Evolutionary conservation across 2,329 filamentous ascomycete genomes (phyloP).

Genomic region (Neophaeococcomyces mojaviensis): DNA sequence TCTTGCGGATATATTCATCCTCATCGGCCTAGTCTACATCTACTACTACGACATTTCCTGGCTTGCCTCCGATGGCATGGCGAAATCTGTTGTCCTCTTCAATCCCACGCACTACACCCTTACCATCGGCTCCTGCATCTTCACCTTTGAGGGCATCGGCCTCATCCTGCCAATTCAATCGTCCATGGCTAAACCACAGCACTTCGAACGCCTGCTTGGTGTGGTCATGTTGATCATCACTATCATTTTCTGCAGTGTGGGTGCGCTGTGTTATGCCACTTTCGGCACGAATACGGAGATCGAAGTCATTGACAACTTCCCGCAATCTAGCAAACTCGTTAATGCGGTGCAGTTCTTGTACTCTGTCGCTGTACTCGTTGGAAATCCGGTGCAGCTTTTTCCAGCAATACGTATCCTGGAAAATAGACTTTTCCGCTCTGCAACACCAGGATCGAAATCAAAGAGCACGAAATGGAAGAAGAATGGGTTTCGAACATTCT

Average conservation of each 20-base stretch:
- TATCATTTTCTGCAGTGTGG: slow-evolving; percentile 63
- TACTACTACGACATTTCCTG: slow-evolving; percentile 61
- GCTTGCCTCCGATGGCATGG: slow-evolving; percentile 50
- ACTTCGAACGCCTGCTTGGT: slow-evolving; percentile 59
- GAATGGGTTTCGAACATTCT: slow-evolving; percentile 54
- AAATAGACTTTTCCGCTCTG: slow-evolving; percentile 51
- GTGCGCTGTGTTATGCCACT: slow-evolving; percentile 65
- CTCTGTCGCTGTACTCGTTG: slow-evolving; percentile 64
- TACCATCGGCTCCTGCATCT: slow-evolving; percentile 66
- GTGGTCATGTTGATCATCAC: slow-evolving; percentile 68
- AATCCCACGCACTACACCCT: slow-evolving; percentile 62
- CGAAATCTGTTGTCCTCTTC: slow-evolving; percentile 58
- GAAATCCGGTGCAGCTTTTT: slow-evolving; percentile 67
- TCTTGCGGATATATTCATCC: slow-evolving; percentile 64
- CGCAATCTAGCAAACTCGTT: slow-evolving; percentile 62
- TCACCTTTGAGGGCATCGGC: slow-evolving; percentile 72
- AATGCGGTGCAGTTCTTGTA: slow-evolving; percentile 70
- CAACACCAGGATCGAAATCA: slow-evolving; percentile 56
- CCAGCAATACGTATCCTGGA: slow-evolving; percentile 66
- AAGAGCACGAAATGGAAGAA: slow-evolving; percentile 66
- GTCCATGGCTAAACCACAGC: slow-evolving; percentile 62
- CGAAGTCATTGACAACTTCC: slow-evolving; percentile 70
- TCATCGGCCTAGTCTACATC: slow-evolving; percentile 64
- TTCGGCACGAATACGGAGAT: slow-evolving; percentile 63
- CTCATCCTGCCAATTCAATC: slow-evolving; percentile 70